Evolutionary conservation across 2,329 filamentous ascomycete species (phyloP).

Genomic region (Talaromyces sp.): DNA sequence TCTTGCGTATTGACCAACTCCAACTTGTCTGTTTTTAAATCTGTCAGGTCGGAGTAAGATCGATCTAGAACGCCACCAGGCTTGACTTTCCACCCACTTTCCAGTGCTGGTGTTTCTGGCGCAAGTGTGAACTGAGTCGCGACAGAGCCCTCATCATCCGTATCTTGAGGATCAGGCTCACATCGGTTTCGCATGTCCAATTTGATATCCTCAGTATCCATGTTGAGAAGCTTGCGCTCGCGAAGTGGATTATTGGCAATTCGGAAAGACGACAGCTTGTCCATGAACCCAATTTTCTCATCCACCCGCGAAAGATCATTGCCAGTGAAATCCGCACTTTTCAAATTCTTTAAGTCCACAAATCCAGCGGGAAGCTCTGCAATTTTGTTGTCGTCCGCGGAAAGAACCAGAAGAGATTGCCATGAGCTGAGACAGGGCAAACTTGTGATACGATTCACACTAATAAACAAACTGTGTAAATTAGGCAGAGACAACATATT

Average conservation of each 20-base stretch:
- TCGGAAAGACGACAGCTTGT: slow-evolving; percentile 71
- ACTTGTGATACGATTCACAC: slow-evolving; percentile 73
- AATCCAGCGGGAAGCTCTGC: slow-evolving; percentile 76
- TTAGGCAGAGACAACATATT: slow-evolving; percentile 66
- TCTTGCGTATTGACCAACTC: slow-evolving; percentile 50
- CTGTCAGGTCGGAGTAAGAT: slow-evolving; percentile 65
- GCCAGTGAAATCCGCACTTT: slow-evolving; percentile 78
- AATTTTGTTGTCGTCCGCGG: slow-evolving; percentile 81
- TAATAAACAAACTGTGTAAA: slow-evolving; percentile 74
- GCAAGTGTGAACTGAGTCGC: slow-evolving; percentile 45
- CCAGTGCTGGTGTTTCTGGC: slow-evolving; percentile 46
- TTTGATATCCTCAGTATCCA: slow-evolving; percentile 81
- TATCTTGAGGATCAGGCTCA: slow-evolving; percentile 55
- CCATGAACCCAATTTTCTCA: slow-evolving; percentile 77
- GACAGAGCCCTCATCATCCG: slow-evolving; percentile 44
- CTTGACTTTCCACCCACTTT: slow-evolving; percentile 41
- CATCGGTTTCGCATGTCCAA: slow-evolving; percentile 65
- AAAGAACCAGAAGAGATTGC: slow-evolving; percentile 71
- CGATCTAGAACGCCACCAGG: slow-evolving; percentile 63
- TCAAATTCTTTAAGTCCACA: slow-evolving; percentile 65
- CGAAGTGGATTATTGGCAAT: slow-evolving; percentile 87
- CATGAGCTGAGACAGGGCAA: slow-evolving; percentile 77
- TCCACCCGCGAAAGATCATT: slow-evolving; percentile 81
- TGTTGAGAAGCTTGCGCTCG: slow-evolving; percentile 81
- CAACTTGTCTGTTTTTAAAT: slow-evolving; percentile 54